Evolutionary conservation across 176 grass and related monocot species (phyloP).

Genomic region (Zoysia pacifica): DNA sequence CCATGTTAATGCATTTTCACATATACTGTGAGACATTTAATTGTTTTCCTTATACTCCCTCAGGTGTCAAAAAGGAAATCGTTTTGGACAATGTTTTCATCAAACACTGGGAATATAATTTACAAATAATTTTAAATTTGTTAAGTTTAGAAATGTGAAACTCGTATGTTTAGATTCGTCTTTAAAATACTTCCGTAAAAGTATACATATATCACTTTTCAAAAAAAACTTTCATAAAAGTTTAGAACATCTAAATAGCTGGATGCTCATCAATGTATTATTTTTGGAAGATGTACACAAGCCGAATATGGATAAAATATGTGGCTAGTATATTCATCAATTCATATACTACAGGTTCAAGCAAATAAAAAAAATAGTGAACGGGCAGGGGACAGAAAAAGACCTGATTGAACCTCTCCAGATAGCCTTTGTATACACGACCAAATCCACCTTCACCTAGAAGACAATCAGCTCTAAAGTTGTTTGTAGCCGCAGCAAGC

Average conservation of each 20-base stretch:
- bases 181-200: too few species aligned
- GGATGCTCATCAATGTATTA: constrained; percentile 2
- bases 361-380: background rate
- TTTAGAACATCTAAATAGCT: background rate
- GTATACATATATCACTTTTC: too few species aligned
- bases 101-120: too few species aligned
- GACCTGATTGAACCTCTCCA: constrained; percentile 70
- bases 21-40: background rate
- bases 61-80: too few species aligned
- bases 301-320: background rate
- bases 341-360: background rate
- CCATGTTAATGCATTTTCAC: constrained; percentile 10
- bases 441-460: constrained; percentile 80
- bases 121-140: too few species aligned
- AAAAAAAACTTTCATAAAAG: too few species aligned
- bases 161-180: too few species aligned
- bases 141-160: too few species aligned
- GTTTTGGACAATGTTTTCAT: too few species aligned
- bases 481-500: constrained; percentile 58
- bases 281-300: background rate
- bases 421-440: constrained; percentile 69
- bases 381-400: background rate
- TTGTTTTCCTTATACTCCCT: background rate
- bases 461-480: constrained; percentile 75
- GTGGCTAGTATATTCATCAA: background rate